phyloP scores from a whole-genome alignment of 352 stramenopile species.

The Aphanomyces stellatus region DNA sequence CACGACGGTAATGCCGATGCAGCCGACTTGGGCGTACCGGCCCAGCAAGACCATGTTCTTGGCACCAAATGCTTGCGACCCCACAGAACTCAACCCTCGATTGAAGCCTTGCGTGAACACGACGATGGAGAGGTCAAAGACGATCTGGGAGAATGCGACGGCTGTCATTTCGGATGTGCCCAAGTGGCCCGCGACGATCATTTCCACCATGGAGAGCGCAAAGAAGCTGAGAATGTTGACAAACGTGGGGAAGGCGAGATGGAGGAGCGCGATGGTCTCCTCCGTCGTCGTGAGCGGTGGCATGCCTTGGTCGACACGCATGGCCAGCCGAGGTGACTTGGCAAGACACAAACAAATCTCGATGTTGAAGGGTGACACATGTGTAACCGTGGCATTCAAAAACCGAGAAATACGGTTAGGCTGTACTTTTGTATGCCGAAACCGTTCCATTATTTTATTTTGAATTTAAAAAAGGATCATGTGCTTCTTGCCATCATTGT shows the following conservation, averaged over 20 bases:
- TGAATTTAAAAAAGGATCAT: too few species aligned
- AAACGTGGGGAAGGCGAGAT: conserved; percentile 45
- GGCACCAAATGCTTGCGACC: conserved; percentile 74
- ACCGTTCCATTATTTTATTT: too few species aligned
- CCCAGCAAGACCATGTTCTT: conserved; percentile 66
- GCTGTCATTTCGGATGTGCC: conserved; percentile 66
- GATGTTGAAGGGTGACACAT: too few species aligned
- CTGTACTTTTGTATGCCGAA: too few species aligned
- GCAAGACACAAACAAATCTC: too few species aligned
- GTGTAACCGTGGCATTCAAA: too few species aligned
- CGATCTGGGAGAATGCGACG: conserved; percentile 68
- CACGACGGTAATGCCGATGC: conserved; percentile 44
- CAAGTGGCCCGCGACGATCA: conserved; percentile 72
- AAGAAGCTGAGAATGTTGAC: conserved; percentile 74
- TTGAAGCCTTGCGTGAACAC: conserved; percentile 80
- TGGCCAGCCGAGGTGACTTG: too few species aligned
- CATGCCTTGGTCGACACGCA: too few species aligned
- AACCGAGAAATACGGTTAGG: too few species aligned
- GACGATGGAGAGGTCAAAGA: conserved; percentile 65
- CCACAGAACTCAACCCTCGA: conserved; percentile 65
- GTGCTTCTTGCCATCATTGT: too few species aligned
- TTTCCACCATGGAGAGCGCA: conserved; percentile 64
- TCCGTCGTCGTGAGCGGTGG: too few species aligned
- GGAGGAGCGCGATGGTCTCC: conserved; percentile 43
- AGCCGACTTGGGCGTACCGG: conserved; percentile 51